A percentile compares a stretch with the other conserved stretches of the same genome.
These are phyloP conservation scores for Globisporangium acanthophoron DNA, from an alignment of 352 stramenopile species.

Conservation along the genomic window DNA sequence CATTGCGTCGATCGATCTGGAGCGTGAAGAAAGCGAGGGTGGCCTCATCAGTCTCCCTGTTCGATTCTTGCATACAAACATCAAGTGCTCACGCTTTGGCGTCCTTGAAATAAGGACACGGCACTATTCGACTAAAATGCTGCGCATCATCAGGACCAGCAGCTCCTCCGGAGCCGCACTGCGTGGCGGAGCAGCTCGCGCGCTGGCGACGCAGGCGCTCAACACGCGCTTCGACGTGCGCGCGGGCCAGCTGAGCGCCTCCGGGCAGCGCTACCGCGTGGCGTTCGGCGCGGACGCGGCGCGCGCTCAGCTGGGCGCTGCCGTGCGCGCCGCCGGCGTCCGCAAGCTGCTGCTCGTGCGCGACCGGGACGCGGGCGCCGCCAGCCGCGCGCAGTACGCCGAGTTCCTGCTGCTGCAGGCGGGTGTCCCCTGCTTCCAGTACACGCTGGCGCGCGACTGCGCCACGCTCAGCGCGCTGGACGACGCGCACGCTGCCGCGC, in stretches of 20 bases:
- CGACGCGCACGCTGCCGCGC: conserved; percentile 40
- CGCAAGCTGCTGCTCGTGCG: conserved; percentile 68
- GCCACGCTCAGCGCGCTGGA: conserved; percentile 53
- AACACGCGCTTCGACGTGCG: conserved; percentile 35
- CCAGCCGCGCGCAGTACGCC: conserved; percentile 53
- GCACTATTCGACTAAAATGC: not conserved
- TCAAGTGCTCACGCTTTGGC: too few species aligned
- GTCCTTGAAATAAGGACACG: not conserved
- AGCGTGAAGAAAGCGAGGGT: too few species aligned
- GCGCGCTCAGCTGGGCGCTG: conserved; percentile 26
- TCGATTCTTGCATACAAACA: too few species aligned
- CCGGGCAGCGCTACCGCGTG: conserved; percentile 34
- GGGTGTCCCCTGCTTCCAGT: conserved; percentile 67
- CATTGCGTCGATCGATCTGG: not conserved
- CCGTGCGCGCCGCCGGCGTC: conserved; percentile 37
- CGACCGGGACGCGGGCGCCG: conserved; percentile 47
- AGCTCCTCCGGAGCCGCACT: not conserved
- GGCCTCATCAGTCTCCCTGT: too few species aligned
- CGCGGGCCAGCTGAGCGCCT: conserved; percentile 31
- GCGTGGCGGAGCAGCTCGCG: not conserved
- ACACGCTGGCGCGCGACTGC: conserved; percentile 65
- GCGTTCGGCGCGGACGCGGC: conserved; percentile 47
- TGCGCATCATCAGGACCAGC: not conserved
- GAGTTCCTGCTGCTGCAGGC: conserved; percentile 69
- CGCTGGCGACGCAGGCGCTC: conserved; percentile 12